Base-by-base conservation (phyloP, 345 rosid genomes). In the Rhodamnia rubescens region DNA sequence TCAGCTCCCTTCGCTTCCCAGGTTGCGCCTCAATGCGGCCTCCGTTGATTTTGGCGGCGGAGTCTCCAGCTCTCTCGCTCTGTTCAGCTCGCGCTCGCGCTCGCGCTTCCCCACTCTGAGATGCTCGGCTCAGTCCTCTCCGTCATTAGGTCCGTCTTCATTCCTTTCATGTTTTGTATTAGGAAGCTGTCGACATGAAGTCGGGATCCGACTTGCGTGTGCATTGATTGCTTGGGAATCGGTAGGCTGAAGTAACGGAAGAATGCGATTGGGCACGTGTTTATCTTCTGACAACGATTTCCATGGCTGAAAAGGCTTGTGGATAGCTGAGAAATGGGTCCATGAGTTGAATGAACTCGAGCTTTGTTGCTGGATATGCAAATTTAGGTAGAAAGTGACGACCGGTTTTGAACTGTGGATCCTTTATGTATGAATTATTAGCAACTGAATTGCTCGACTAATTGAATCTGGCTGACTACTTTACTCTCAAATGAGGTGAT, bases 141-240 rank as follows among this genome's bases (percentile, higher is more conserved):
- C 91, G 11, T 84, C 94, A 9, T 80, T 86, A 74, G 95, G 97
- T 95, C 89, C 22, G n/a, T 69, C 78, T 69, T 21, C 47, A 69
- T 36, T 36, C 47, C 12, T 69, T 5, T 36, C 47, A 18, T 9
- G 27, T 50, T n/a, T 53, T 24, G 83, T 7, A 9, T 51, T 50
- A n/a, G 8, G 83, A 32, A 49, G 83, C 53, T 69, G 13, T 32
- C 3, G 24, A 32, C 6, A 32, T 40, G 47, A 21, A 32, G 32
- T 69, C 7, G 24, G 47, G 47, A 69, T 42, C 26, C 24, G 44
- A 40, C 11, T 36, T 18, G 26, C 24, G 12, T 1, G 78, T 18
- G 78, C 47, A 36, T 9, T 56, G 59, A 56, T 69, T 36, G 78
- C 47, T 69, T 10, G 47, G 13, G 47, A 36, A 0, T 36, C 75